Base-by-base conservation (phyloP, 169 alveolate species). In the Neospora caninum region DNA sequence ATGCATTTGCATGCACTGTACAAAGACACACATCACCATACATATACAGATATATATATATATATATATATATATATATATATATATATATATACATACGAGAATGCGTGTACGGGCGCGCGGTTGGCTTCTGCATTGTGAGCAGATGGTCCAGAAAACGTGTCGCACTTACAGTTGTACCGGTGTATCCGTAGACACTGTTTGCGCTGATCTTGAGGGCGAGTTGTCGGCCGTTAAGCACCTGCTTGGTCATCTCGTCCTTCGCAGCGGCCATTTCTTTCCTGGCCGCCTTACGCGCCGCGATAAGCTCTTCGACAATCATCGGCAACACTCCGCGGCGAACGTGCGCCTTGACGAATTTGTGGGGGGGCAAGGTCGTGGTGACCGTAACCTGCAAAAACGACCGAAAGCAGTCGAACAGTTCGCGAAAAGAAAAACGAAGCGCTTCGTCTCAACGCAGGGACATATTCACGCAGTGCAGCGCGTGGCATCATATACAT, bases 151-250 rank as follows among this genome's bases (percentile, higher is more conserved):
- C 16, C 36, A 22, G 34, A 83, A 34, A 83, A 25, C 29, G 89
- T 39, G 0, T 64, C 58, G 36, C 9, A 29, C 83, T 7, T 89
- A 95, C 97, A 31, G 98, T 95, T 10, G 99, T 99, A 20, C 99
- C 99, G 25, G 99, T 99, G 94, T 98, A 99, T 18, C 99, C 99
- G 97, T 99, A 99, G 41, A 99, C 99, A 38, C 99, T 98, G 97
- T 99, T 99, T 45, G 99, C 99, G 25, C 99, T 98, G 88, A 98
- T 98, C 96, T 99, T 99, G 84, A 99, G 97, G 39, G 99, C 99
- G 80, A 99, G 97, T 97, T 99, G 99, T 83, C 99, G 97, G 29
- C 99, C 99, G 95, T 99, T 99, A 73, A 99, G 98, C n/a, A 99
- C 99, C 80, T 98, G 98, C 78, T 97, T 97, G 73, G 97, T 97